Evolutionary conservation across 2,329 filamentous ascomycete species (phyloP).

Genomic region (Paracoccidioides brasiliensis): DNA sequence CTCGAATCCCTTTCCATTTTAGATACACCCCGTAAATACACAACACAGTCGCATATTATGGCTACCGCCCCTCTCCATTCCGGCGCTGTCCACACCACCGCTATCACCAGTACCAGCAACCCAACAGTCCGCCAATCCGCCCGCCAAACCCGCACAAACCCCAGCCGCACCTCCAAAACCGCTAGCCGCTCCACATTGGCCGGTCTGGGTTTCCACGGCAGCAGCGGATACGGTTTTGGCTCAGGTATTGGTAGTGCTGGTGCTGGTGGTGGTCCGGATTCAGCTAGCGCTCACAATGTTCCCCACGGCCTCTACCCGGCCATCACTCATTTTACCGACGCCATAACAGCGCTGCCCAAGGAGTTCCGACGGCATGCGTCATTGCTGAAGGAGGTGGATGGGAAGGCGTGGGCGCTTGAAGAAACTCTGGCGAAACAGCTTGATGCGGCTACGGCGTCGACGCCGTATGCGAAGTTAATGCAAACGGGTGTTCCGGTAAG

Average conservation of each 20-base stretch:
- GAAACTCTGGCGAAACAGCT: constrained; percentile 68
- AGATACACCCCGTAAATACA: background rate
- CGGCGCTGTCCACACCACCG: background rate
- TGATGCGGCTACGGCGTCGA: constrained; percentile 25
- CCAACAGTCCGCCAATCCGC: constrained; percentile 23
- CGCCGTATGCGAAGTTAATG: constrained; percentile 19
- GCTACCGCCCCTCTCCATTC: background rate
- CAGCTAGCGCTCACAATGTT: constrained; percentile 8
- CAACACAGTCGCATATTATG: background rate
- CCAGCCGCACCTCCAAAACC: constrained; percentile 37
- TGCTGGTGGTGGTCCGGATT: constrained; percentile 6
- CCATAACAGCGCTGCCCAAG: constrained; percentile 80
- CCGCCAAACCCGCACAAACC: constrained; percentile 38
- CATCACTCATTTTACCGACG: constrained; percentile 70
- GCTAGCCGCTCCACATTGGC: constrained; percentile 28
- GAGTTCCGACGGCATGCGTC: constrained; percentile 95
- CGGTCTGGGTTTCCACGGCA: background rate
- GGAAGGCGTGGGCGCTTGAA: constrained; percentile 82
- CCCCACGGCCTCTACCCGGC: constrained; percentile 49
- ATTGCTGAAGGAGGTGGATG: constrained; percentile 91
- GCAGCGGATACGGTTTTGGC: background rate
- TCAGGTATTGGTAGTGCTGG: background rate
- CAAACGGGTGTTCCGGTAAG: constrained; percentile 16
- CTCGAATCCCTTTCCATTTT: background rate
- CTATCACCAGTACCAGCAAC: background rate